These are phyloP conservation scores for Xylaria sp. DNA, from an alignment of 495 filamentous ascomycete genomes.

Conservation along the genomic window DNA sequence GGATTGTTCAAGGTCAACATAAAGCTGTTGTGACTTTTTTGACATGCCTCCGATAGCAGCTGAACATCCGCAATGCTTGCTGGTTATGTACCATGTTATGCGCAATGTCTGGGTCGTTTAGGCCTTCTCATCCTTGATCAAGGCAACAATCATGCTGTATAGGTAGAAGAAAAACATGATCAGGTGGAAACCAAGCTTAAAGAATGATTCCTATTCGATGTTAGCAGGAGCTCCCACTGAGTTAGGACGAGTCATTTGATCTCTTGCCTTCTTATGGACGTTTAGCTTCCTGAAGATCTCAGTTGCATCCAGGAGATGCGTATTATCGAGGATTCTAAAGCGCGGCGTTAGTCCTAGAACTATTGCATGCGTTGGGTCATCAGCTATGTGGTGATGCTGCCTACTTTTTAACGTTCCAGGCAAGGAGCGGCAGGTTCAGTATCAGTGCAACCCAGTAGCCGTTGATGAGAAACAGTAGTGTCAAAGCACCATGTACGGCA, in stretches of 20 bases:
- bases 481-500: slow-evolving; percentile 94
- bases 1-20: slow-evolving; percentile 5
- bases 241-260: not conserved
- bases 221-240: not conserved
- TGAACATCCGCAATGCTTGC: not conserved
- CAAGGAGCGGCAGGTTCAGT: slow-evolving; percentile 90
- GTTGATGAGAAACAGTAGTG: slow-evolving; percentile 94
- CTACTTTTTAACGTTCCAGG: slow-evolving; percentile 97
- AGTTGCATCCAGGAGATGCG: slow-evolving; percentile 94
- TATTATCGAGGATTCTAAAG: slow-evolving; percentile 90
- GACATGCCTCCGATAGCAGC: not conserved
- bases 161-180: slow-evolving; percentile 99
- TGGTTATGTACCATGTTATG: not conserved
- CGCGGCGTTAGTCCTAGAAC: slow-evolving; percentile 35
- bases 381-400: slow-evolving; percentile 36
- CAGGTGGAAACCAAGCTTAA: slow-evolving; percentile 98
- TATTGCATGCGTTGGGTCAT: not conserved
- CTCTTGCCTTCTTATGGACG: slow-evolving; percentile 93
- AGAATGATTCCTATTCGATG: slow-evolving; percentile 84
- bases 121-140: slow-evolving; percentile 94
- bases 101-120: slow-evolving; percentile 50
- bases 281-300: slow-evolving; percentile 99
- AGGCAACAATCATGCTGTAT: slow-evolving; percentile 98
- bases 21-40: not conserved
- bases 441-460: slow-evolving; percentile 96